Percentiles rank a stretch among this genome's conserved stretches.
These are phyloP conservation scores for Nemophila menziesii DNA, from an alignment of 257 asterid species.

Conservation along the genomic window DNA sequence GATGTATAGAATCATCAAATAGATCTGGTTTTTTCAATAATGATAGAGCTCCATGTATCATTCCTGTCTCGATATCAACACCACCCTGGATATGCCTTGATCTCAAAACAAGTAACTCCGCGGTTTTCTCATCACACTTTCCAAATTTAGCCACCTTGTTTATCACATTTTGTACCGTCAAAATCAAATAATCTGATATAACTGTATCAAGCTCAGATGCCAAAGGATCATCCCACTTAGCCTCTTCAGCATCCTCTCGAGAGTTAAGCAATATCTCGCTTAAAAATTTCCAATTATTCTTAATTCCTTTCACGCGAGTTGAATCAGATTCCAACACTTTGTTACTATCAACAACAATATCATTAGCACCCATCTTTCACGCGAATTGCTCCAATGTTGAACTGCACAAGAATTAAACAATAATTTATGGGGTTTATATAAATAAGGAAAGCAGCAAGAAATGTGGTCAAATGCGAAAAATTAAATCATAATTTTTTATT, in stretches of 20 bases:
- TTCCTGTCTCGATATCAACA: slow-evolving; percentile 48
- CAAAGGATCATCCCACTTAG: slow-evolving; percentile 55
- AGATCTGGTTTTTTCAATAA: slow-evolving; percentile 25
- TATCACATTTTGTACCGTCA: slow-evolving; percentile 36
- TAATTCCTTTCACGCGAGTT: slow-evolving; percentile 30
- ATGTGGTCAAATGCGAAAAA: not conserved
- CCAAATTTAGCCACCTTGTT: slow-evolving; percentile 49
- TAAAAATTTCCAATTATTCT: slow-evolving; percentile 55
- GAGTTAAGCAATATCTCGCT: slow-evolving; percentile 6
- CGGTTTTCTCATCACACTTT: slow-evolving; percentile 37
- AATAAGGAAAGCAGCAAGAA: not conserved
- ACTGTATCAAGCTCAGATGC: slow-evolving; percentile 45
- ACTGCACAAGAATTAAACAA: not conserved
- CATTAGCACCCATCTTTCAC: slow-evolving; percentile 36
- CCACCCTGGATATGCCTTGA: slow-evolving; percentile 53
- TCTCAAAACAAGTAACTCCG: slow-evolving; percentile 55
- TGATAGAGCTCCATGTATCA: slow-evolving; percentile 56
- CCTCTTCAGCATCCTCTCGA: too few species aligned
- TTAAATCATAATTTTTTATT: too few species aligned
- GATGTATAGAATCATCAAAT: slow-evolving; percentile 16
- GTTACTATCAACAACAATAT: slow-evolving; percentile 16
- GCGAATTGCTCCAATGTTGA: too few species aligned
- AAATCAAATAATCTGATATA: slow-evolving; percentile 26
- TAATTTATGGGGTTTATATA: too few species aligned
- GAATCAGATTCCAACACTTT: slow-evolving; percentile 17